These are phyloP conservation scores for Ceratocystis cubensis DNA, from an alignment of 2,329 filamentous ascomycete species.

Conservation along the genomic window DNA sequence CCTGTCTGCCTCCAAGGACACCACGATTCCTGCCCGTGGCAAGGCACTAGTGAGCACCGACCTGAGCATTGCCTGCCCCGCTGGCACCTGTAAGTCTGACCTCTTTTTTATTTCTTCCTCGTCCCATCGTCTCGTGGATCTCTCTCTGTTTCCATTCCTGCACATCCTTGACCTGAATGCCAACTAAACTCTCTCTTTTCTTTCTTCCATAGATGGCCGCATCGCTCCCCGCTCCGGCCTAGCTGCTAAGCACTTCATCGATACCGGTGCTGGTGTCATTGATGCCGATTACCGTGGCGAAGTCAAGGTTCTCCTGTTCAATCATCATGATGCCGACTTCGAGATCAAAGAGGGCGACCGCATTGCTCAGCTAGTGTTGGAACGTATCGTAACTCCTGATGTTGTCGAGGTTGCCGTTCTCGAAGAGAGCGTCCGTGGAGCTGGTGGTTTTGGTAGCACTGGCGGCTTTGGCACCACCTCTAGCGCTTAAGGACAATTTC, in stretches of 20 bases:
- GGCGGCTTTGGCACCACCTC: conserved; percentile 33
- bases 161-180: not conserved
- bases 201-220: conserved; percentile 54
- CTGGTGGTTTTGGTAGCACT: conserved; percentile 84
- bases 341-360: conserved; percentile 73
- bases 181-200: not conserved
- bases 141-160: not conserved
- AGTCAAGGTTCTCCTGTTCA: conserved; percentile 90
- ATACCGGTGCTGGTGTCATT: conserved; percentile 91
- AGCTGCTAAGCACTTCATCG: conserved; percentile 88
- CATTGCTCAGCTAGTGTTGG: conserved; percentile 83
- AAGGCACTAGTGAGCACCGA: conserved; percentile 84
- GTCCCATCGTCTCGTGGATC: not conserved
- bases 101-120: not conserved
- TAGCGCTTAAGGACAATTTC: not conserved
- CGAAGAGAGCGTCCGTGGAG: conserved; percentile 80
- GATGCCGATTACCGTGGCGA: conserved; percentile 94
- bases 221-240: conserved; percentile 85
- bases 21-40: conserved; percentile 65
- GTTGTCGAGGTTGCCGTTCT: conserved; percentile 80
- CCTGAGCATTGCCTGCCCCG: conserved; percentile 79
- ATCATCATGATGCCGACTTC: conserved; percentile 75
- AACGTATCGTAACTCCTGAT: conserved; percentile 88
- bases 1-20: conserved; percentile 66
- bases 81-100: conserved; percentile 66